phyloP scores from a whole-genome alignment of 345 rosid species.

The Hibiscus tridactylites region DNA sequence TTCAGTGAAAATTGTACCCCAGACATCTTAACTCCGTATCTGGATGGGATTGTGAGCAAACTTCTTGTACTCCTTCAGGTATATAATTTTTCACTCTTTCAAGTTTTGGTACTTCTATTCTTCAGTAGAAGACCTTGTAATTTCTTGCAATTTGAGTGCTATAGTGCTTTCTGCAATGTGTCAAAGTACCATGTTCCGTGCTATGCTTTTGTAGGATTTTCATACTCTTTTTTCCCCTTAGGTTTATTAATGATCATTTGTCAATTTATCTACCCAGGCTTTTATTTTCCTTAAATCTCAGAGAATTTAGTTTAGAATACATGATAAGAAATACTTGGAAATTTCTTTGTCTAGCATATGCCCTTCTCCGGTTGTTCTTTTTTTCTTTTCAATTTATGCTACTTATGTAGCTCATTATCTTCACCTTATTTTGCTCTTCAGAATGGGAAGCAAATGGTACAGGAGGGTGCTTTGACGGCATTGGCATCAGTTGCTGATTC shows the following conservation, averaged over 20 bases:
- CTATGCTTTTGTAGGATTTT: neutral
- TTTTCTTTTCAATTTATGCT: neutral
- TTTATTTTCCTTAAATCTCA: neutral
- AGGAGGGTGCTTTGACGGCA: slow-evolving; percentile 73
- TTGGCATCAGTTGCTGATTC: slow-evolving; percentile 78
- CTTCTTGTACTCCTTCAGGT: slow-evolving; percentile 71
- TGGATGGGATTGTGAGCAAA: slow-evolving; percentile 68
- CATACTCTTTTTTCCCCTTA: neutral
- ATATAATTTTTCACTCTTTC: neutral
- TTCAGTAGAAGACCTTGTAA: neutral
- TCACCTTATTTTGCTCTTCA: slow-evolving; percentile 6
- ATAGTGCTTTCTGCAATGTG: neutral
- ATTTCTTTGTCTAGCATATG: neutral
- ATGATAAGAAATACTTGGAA: neutral
- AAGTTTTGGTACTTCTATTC: neutral
- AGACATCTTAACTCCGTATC: slow-evolving; percentile 52
- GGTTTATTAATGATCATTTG: neutral
- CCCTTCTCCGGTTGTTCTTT: neutral
- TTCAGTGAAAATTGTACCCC: slow-evolving; percentile 70
- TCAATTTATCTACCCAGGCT: neutral
- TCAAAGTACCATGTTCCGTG: neutral
- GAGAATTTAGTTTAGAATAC: neutral
- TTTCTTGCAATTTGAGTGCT: neutral
- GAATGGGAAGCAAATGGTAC: slow-evolving; percentile 76
- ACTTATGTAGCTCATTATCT: neutral